These are phyloP conservation scores for Cryptococcus sp. DNA, from an alignment of 1,284 basidiomycete genomes.

Conservation along the genomic window DNA sequence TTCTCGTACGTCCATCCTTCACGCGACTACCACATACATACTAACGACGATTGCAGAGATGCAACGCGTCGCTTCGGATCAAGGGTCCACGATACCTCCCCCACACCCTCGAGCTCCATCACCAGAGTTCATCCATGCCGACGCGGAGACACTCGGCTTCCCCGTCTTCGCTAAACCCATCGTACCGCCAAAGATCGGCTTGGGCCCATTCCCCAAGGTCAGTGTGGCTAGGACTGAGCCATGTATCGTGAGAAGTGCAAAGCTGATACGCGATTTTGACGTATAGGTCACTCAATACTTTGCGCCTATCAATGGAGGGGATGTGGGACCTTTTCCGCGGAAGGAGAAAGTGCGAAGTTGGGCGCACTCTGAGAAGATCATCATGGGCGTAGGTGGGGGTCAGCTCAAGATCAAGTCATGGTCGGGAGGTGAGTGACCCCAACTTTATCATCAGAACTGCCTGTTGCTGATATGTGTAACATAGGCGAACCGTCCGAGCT, in stretches of 20 bases:
- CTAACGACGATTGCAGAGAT: not conserved
- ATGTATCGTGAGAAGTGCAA: not conserved
- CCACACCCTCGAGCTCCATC: constrained; percentile 23
- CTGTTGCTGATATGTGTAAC: not conserved
- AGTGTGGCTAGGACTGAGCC: constrained; percentile 1
- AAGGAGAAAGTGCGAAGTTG: constrained; percentile 42
- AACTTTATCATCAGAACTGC: not conserved
- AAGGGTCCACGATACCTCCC: not conserved
- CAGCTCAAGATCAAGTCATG: constrained; percentile 45
- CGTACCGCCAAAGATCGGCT: constrained; percentile 32
- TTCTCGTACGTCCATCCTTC: not conserved
- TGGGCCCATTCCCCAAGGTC: constrained; percentile 42
- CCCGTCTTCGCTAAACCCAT: constrained; percentile 49
- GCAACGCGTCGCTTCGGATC: not conserved
- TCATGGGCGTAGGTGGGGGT: constrained; percentile 42
- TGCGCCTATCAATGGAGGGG: constrained; percentile 39
- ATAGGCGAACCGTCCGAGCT: constrained; percentile 44
- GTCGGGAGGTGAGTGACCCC: constrained; percentile 33
- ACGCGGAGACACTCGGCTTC: constrained; percentile 39
- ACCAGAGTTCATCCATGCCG: constrained; percentile 42
- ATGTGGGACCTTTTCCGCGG: constrained; percentile 40
- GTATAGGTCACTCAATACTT: constrained; percentile 42
- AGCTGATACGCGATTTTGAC: not conserved
- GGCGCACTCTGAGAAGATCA: constrained; percentile 27
- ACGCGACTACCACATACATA: not conserved